phyloP scores from a whole-genome alignment of 1,284 basidiomycete species.

The Cryptococcus maquisensis region DNA sequence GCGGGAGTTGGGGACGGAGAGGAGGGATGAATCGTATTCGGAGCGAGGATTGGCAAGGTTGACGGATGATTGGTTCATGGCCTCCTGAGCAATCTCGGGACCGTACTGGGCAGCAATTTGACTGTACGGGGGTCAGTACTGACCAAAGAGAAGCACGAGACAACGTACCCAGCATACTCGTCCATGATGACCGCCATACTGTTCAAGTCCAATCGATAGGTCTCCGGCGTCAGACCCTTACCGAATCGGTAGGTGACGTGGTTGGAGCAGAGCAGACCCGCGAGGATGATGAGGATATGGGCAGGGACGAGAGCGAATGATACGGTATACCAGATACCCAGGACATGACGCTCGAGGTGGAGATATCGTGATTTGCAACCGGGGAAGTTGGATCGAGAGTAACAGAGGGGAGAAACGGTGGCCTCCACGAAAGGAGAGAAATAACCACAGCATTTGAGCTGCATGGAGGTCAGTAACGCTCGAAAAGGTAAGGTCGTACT shows the following conservation, averaged over 20 bases:
- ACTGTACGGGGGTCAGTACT: conserved; percentile 10
- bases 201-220: conserved; percentile 61
- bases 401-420: conserved; percentile 62
- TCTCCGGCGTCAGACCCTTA: conserved; percentile 71
- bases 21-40: conserved; percentile 6
- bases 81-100: conserved; percentile 40
- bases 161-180: conserved; percentile 60
- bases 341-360: conserved; percentile 58
- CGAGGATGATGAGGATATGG: conserved; percentile 62
- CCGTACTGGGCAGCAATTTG: conserved; percentile 49
- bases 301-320: conserved; percentile 63
- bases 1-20: conserved; percentile 8
- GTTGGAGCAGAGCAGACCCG: conserved; percentile 63
- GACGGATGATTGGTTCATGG: conserved; percentile 37
- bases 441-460: conserved; percentile 65
- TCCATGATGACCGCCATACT: conserved; percentile 70
- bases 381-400: conserved; percentile 58
- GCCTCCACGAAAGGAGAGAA: conserved; percentile 63
- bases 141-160: not conserved
- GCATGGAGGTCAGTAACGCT: not conserved
- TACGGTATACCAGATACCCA: conserved; percentile 58
- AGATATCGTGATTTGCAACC: conserved; percentile 67
- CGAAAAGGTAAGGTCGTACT: conserved; percentile 7
- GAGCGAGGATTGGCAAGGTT: conserved; percentile 15
- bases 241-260: conserved; percentile 72